phyloP scores from a whole-genome alignment of 106 monocot species.

The Triglochin maritima region DNA sequence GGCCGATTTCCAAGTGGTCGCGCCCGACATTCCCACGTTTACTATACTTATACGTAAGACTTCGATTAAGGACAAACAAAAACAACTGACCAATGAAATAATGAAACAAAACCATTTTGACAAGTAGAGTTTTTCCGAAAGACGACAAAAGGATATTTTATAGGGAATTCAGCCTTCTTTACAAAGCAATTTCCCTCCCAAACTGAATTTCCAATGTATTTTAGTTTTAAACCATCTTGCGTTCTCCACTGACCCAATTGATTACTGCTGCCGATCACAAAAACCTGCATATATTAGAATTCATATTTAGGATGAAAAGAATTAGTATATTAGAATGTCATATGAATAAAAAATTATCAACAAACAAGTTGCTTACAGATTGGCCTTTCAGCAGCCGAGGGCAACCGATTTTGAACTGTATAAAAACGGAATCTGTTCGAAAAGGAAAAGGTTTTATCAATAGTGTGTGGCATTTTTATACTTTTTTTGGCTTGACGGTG shows the following conservation, averaged over 20 bases:
- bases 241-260: constrained; percentile 60
- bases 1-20: constrained; percentile 53
- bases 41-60: constrained; percentile 71
- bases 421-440: constrained; percentile 26
- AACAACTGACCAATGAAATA: background rate
- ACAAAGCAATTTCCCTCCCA: constrained; percentile 67
- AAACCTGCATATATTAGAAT: constrained; percentile 29
- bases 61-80: constrained; percentile 38
- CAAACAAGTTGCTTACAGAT: constrained; percentile 28
- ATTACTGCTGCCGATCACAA: constrained; percentile 48
- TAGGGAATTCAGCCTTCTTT: constrained; percentile 56
- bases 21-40: constrained; percentile 18
- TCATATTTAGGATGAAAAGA: background rate
- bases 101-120: background rate
- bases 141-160: constrained; percentile 76
- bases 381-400: constrained; percentile 41
- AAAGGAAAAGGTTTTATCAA: background rate
- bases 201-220: constrained; percentile 44
- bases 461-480: too few relatives aligned
- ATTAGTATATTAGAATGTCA: background rate
- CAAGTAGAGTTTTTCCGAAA: background rate
- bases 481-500: too few relatives aligned
- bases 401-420: constrained; percentile 58
- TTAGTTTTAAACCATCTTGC: constrained; percentile 57
- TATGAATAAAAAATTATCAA: background rate